Conservation (phyloP, 768 basidiomycete species). For the Lenzites betulinus region DNA sequence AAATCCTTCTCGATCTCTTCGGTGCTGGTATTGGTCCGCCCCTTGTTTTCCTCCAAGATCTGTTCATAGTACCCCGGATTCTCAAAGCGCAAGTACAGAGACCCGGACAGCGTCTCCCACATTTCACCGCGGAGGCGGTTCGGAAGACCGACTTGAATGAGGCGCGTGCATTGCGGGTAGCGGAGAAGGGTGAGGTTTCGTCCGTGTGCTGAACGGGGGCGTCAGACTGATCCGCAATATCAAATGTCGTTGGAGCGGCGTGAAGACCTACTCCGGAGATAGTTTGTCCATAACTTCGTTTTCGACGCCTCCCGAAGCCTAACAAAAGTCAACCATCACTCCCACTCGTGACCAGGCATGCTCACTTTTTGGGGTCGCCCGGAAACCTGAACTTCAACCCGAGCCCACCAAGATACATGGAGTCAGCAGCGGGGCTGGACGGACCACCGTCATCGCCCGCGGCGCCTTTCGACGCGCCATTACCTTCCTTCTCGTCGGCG, state of each 20-base stretch:
- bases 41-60: constrained; percentile 75
- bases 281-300: constrained; percentile 92
- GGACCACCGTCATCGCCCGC: constrained; percentile 47
- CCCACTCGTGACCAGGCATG: background rate
- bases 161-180: constrained; percentile 95
- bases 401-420: constrained; percentile 73
- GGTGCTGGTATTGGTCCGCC: constrained; percentile 81
- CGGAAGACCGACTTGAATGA: constrained; percentile 95
- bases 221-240: constrained; percentile 8
- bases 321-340: background rate
- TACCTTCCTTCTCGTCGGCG: constrained; percentile 70
- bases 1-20: constrained; percentile 99
- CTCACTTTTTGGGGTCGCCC: constrained; percentile 89
- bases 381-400: constrained; percentile 88
- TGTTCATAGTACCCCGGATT: constrained; percentile 82
- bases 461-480: constrained; percentile 39
- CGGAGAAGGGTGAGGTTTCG: constrained; percentile 93
- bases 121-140: constrained; percentile 94
- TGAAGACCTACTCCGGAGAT: constrained; percentile 75
- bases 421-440: constrained; percentile 40
- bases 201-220: constrained; percentile 68
- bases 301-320: constrained; percentile 91
- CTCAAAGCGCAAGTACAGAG: constrained; percentile 84
- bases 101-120: constrained; percentile 97
- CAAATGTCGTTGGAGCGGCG: background rate